Evolutionary conservation across 345 rosid genomes (phyloP).

Genomic region (Alliaria petiolata): DNA sequence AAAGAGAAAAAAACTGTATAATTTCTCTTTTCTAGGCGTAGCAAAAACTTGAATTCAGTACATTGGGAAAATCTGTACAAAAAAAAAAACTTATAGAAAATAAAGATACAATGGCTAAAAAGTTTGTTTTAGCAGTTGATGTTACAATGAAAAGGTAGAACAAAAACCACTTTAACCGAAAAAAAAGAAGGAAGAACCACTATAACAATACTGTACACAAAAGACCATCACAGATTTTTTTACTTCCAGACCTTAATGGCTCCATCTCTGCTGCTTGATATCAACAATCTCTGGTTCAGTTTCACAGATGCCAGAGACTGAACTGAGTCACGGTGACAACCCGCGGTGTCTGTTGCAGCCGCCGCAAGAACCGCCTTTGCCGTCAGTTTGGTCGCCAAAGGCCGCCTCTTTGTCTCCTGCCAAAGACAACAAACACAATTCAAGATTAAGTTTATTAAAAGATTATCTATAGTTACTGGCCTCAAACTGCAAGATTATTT

Average conservation of each 20-base stretch:
- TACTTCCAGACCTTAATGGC: slow-evolving; percentile 98
- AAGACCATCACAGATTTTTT: not conserved
- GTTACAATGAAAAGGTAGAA: not conserved
- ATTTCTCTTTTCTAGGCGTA: no score
- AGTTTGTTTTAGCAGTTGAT: not conserved
- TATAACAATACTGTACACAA: slow-evolving; percentile 19
- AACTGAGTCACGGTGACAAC: slow-evolving; percentile 94
- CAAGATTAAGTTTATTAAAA: not conserved
- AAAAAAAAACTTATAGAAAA: not conserved
- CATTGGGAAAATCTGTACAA: not conserved
- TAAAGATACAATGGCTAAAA: not conserved
- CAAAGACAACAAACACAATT: slow-evolving; percentile 19
- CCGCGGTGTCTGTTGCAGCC: slow-evolving; percentile 86
- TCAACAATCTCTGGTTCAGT: slow-evolving; percentile 81
- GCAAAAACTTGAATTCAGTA: not conserved
- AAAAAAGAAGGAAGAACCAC: not conserved
- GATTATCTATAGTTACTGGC: not conserved
- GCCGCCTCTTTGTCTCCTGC: slow-evolving; percentile 80
- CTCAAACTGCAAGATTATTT: not conserved
- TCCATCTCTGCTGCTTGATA: slow-evolving; percentile 96
- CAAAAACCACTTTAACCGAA: no score
- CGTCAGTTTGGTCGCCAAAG: slow-evolving; percentile 56
- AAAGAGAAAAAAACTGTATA: no score
- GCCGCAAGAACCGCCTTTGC: slow-evolving; percentile 68
- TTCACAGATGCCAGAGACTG: slow-evolving; percentile 85